Base-by-base conservation (phyloP, 2,329 filamentous ascomycete species). In the Amauroascus verrucosus region DNA sequence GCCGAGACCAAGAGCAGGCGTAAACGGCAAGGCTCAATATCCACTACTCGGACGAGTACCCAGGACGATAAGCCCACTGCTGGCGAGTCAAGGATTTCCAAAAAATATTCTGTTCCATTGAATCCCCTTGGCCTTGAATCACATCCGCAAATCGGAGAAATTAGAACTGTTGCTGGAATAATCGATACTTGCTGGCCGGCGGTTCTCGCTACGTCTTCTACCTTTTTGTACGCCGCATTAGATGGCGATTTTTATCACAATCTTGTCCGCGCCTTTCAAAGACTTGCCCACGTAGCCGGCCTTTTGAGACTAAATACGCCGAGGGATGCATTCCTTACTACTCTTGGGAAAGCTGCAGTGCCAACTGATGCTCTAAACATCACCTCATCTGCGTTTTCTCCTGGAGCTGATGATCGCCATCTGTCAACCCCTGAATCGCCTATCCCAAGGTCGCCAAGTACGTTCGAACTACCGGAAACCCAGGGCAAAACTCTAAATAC, bases 121-220 rank as follows among this genome's bases (percentile, higher is more conserved):
- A 98, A 98, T 65, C 93, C 93, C 1, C 72, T 98, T 2, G 77
- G 77, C 1, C 69, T 95, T 6, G 80, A 84, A 56, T 81, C 85
- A 37, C 87, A 94, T 63, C 79, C 86, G 0, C 75, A 88, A 7
- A 77, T 83, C 50, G 66, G 75, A 1, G 85, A 88, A 48, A 82
- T 97, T 54, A 81, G 83, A 62, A 81, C 82, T 1, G 91, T 88
- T 61, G 88, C 88, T 11, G 79, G 79, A 8, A 85, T 98, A 52
- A 85, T 98, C 22, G 88, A 94, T 3, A 80, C 87, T 60, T 97
- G 91, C 67, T 98, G 93, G 93, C 93, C 93, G 45, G 93, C 93
- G 11, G 84, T 97, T 37, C 79, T 98, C 47, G 91, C 93, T 1
- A 93, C 89, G 1, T 96, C 89, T 62, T 98, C 93, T 0, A 96